Evolutionary conservation across 495 filamentous ascomycete species (phyloP).

Genomic region (Neurospora cerealis): DNA sequence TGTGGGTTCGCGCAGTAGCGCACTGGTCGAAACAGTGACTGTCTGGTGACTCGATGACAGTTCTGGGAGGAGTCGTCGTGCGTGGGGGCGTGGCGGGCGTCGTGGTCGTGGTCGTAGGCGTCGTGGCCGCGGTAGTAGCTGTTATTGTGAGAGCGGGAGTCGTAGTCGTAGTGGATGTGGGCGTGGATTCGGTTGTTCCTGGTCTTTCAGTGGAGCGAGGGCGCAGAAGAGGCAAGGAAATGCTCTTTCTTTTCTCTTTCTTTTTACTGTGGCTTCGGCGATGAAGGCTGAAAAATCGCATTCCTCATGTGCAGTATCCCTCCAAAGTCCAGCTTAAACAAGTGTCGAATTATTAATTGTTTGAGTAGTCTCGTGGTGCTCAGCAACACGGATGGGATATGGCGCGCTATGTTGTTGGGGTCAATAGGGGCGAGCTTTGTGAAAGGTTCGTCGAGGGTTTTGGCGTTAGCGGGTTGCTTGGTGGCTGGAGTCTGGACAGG

Average conservation of each 20-base stretch:
- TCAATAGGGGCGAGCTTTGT: background rate
- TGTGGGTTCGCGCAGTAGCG: background rate
- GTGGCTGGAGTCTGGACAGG: background rate
- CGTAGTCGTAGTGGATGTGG: background rate
- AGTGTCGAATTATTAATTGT: background rate
- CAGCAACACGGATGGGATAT: background rate
- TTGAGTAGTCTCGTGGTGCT: background rate
- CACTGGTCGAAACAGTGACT: background rate
- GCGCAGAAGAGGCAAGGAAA: slow-evolving; percentile 1
- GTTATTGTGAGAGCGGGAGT: background rate
- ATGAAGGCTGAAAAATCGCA: background rate
- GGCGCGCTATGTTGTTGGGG: background rate
- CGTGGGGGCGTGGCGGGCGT: background rate
- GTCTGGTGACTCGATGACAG: background rate
- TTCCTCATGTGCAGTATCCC: background rate
- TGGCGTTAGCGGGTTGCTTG: background rate
- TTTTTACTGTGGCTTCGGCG: background rate
- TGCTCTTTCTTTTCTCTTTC: background rate
- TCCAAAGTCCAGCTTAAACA: background rate
- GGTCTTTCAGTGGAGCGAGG: background rate
- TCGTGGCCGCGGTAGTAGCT: background rate
- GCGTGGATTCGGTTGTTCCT: background rate
- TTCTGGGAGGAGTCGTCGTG: background rate
- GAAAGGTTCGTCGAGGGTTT: background rate
- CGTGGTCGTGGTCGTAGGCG: background rate